Evolutionary conservation across 202 grass and related monocot genomes (phyloP).

Genomic region (Miscanthus sacchariflorus): DNA sequence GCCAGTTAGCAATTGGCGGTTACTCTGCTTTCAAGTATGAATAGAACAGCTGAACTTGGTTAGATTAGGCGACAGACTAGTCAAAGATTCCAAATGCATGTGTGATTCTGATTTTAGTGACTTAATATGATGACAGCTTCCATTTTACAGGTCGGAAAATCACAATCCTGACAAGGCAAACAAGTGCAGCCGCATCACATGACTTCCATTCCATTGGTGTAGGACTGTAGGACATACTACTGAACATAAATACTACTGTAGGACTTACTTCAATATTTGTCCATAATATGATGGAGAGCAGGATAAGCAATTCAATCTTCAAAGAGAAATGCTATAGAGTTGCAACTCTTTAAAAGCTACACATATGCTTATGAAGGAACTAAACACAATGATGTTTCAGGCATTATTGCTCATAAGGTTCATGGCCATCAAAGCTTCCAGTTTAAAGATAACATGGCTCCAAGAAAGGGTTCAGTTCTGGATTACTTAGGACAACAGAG

Average conservation of each 20-base stretch:
- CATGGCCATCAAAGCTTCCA: neutral
- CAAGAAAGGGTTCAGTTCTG: neutral
- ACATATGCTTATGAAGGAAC: neutral
- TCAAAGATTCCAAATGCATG: neutral
- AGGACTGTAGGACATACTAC: neutral
- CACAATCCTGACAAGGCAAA: neutral
- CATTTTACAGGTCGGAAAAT: slow-evolving; percentile 5
- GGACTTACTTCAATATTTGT: neutral
- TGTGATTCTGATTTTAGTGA: neutral
- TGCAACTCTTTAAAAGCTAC: neutral
- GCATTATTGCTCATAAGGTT: neutral
- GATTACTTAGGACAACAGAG: neutral
- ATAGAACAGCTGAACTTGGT: neutral
- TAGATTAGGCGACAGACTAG: too few species aligned
- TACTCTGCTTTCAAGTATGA: neutral
- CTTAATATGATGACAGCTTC: too few species aligned
- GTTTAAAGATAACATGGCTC: neutral
- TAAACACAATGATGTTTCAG: neutral
- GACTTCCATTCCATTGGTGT: neutral
- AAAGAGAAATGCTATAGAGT: neutral
- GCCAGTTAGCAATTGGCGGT: neutral
- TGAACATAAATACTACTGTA: neutral
- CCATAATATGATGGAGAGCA: neutral
- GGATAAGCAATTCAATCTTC: neutral
- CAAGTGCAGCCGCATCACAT: neutral